Evolutionary conservation across 768 basidiomycete species (phyloP), one percentile per base, ranked within the genome.

Genomic region (Dacryopinax spathularia): DNA sequence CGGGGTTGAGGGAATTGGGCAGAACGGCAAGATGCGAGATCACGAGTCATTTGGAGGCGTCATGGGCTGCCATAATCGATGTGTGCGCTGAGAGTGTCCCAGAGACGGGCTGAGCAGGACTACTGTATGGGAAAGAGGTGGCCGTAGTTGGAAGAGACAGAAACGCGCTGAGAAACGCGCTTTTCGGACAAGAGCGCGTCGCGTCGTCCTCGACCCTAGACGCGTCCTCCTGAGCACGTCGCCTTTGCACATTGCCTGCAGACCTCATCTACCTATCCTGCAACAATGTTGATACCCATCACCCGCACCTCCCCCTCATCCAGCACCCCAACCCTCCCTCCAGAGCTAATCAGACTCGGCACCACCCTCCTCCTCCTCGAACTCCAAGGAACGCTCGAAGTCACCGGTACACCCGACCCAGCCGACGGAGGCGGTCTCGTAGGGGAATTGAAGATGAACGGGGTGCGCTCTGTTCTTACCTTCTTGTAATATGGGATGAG

Each of bases 351-450:
- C 1, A 80, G 80, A 63, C 81, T 94, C 41, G 90, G 89, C 16
- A 79, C 88, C 66, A 84, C 86, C 41, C 89, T 91, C 15, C 83
- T 91, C 39, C 76, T 97, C 3, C 81, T 97, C 62, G 93, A 97
- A 69, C 78, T 96, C 3, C 94, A 97, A 73, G 93, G 93, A 60
- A 77, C 79, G 60, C 79, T 96, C 35, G 84, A 87, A 44, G 69
- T 87, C 5, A 5, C 13, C 13, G 48, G 48, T 15, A 29, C 25
- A 13, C 48, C 48, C 33, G 87, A 89, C 63, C 82, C 79, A 9
- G 80, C 85, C 67, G 81, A 80, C 35, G 79, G 84, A 29, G 87
- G 86, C 3, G 82, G 85, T 66, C 70, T 88, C n/a, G 83, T 95
- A 2, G 93, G 92, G n/a, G 84, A 77, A 66, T 73, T 96, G 12